Base-by-base conservation (phyloP, 148 eudicot genomes). In the Euryodendron excelsum region DNA sequence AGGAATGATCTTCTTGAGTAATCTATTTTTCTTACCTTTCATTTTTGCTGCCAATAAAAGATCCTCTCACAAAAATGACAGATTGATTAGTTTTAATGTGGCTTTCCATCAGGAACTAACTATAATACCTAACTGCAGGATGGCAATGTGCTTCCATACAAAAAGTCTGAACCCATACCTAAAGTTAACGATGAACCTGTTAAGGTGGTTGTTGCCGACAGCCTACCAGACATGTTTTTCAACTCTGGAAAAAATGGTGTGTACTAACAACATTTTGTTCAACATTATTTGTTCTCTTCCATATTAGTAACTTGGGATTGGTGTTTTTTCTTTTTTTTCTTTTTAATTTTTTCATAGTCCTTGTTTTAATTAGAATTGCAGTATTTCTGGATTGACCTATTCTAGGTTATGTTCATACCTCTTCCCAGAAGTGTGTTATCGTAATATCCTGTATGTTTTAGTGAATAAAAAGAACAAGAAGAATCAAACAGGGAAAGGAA, bases 141-240 rank as follows among this genome's bases (percentile, higher is more conserved):
- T 23, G 92, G 94, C 44, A 86, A 83, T 11, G 85, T 87, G 77
- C 68, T 61, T 55, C 84, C 90, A n/a, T 89, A 72, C 75, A 83
- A 65, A 68, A 91, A 87, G 79, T 91, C 92, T 25, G 91, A 91
- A 80, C 86, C 91, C 60, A 78, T 91, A 47, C 92, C 94, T 14
- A 88, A 82, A 75, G 74, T 76, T 68, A 89, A 89, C 75, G 78
- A 87, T 39, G 92, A 89, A 76, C 92, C 92, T 61, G 92, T 91
- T 69, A 91, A 91, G 80, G 91, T 91, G 62, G 91, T 89, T 25
- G 94, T 91, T 47, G 91, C 88, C 4, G 92, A 91, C 76, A 91
- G 61, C 79, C 68, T 91, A 0, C 73, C 86, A 52, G 92, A 91
- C 77, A 74, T 89, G 58, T 87, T 91, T 67, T 78, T 83, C 68